These are phyloP conservation scores for Emergomyces pasteurianus DNA, from an alignment of 2,329 filamentous ascomycete species.

Conservation along the genomic window DNA sequence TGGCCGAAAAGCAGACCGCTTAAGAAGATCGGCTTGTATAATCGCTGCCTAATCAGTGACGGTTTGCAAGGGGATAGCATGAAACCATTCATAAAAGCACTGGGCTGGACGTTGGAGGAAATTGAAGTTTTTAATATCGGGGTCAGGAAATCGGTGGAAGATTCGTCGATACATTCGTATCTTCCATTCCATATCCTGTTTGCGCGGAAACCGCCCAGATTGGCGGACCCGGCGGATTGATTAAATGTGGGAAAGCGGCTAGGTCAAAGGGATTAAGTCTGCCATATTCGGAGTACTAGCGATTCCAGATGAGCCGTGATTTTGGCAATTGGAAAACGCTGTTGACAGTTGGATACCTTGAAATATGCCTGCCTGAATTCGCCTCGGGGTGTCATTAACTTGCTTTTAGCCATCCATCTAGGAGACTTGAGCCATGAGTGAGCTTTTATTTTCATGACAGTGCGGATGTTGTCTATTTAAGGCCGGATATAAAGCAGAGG, in stretches of 20 bases:
- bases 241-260: neutral
- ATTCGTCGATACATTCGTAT: neutral
- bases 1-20: conserved; percentile 25
- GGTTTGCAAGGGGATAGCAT: neutral
- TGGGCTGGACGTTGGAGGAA: neutral
- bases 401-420: neutral
- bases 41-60: neutral
- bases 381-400: neutral
- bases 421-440: neutral
- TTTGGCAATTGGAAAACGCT: neutral
- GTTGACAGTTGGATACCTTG: neutral
- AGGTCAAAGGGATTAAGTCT: too few species aligned
- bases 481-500: neutral
- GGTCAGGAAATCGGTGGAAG: neutral
- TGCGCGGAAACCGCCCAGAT: neutral
- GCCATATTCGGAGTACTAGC: neutral
- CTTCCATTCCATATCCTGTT: neutral
- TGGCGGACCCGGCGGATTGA: neutral
- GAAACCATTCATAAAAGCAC: neutral
- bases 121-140: neutral
- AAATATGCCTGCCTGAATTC: neutral
- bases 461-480: neutral
- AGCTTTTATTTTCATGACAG: neutral
- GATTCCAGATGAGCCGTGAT: neutral
- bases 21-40: conserved; percentile 1